phyloP scores from a whole-genome alignment of 148 eudicot genomes.

The Arctostaphylos glauca region DNA sequence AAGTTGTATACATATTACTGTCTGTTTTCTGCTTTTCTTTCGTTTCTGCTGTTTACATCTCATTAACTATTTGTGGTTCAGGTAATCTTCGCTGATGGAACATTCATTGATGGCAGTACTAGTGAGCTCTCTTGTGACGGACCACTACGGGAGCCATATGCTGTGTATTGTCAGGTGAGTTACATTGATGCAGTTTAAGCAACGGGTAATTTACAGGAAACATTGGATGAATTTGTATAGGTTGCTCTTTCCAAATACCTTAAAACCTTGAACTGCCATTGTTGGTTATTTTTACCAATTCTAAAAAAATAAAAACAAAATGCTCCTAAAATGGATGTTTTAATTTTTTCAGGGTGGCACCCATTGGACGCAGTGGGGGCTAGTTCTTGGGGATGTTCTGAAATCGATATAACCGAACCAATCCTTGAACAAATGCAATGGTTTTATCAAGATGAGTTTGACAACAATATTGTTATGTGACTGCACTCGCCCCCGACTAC shows the following conservation, averaged over 20 bases:
- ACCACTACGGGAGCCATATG: conserved; percentile 81
- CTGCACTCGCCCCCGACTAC: background rate
- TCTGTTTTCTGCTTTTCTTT: background rate
- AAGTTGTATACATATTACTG: too few relatives aligned
- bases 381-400: conserved; percentile 82
- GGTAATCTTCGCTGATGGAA: conserved; percentile 98
- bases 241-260: background rate
- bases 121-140: conserved; percentile 99
- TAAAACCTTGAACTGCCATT: background rate
- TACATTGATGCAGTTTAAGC: background rate
- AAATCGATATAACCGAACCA: conserved; percentile 37
- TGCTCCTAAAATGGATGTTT: background rate
- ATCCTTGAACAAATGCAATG: background rate
- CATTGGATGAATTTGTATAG: too few relatives aligned
- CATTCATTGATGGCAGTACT: conserved; percentile 94
- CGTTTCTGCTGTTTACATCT: background rate
- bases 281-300: background rate
- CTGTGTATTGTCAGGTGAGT: conserved; percentile 84
- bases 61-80: conserved; percentile 25
- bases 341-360: conserved; percentile 76
- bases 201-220: background rate
- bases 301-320: background rate
- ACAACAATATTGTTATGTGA: background rate
- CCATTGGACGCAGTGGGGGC: conserved; percentile 97
- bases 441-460: conserved; percentile 1